phyloP scores from a whole-genome alignment of 345 rosid genomes.

The Arabidopsis suecica region DNA sequence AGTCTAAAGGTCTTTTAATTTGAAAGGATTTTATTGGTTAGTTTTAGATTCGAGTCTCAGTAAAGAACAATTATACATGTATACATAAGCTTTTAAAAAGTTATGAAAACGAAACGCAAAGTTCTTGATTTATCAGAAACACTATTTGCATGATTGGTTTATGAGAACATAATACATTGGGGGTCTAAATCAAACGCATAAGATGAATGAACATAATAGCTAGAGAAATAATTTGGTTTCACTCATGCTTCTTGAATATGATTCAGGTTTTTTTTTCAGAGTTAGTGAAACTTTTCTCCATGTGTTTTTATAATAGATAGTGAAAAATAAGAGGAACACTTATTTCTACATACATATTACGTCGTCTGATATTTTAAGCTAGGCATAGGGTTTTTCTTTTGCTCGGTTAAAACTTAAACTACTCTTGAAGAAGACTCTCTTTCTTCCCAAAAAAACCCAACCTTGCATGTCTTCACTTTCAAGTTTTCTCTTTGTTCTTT shows the following conservation, averaged over 20 bases:
- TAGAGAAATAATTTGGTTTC: neutral
- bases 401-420: too few relatives aligned
- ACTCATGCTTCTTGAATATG: neutral
- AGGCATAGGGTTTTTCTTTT: too few relatives aligned
- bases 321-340: too few relatives aligned
- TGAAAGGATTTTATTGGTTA: neutral
- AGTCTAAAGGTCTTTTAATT: slow-evolving; percentile 15
- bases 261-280: too few relatives aligned
- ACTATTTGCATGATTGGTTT: neutral
- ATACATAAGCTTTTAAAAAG: neutral
- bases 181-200: neutral
- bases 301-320: too few relatives aligned
- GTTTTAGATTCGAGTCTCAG: neutral
- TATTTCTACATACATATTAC: too few relatives aligned
- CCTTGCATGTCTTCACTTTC: neutral
- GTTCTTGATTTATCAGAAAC: neutral
- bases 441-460: neutral
- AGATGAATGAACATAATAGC: neutral
- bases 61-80: neutral
- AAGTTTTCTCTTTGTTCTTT: slow-evolving; percentile 38
- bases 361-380: too few relatives aligned
- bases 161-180: neutral
- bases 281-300: too few relatives aligned
- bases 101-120: slow-evolving; percentile 7
- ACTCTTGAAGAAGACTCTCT: slow-evolving; percentile 10